These are phyloP conservation scores for Hortiboletus campestris DNA, from an alignment of 768 basidiomycete genomes.

Conservation along the genomic window DNA sequence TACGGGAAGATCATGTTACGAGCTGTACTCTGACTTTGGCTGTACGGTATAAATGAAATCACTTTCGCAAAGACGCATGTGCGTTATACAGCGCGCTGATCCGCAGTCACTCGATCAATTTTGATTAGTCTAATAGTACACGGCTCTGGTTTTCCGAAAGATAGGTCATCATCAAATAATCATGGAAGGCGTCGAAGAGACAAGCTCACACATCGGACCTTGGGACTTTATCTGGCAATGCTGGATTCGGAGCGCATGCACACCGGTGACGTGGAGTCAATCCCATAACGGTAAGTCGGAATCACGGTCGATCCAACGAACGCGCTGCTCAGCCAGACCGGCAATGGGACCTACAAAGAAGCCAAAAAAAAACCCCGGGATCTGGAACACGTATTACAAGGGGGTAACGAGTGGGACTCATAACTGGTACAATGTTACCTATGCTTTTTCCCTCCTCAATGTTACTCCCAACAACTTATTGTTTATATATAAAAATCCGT, in stretches of 20 bases:
- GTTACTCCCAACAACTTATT: conserved; percentile 1
- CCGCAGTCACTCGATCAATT: not conserved
- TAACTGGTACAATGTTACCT: conserved; percentile 26
- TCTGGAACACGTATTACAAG: conserved; percentile 20
- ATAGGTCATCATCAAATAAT: not conserved
- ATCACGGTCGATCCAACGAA: too few species aligned
- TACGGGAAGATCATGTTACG: not conserved
- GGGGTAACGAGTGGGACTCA: conserved; percentile 22
- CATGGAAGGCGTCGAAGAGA: not conserved
- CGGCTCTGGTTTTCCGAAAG: not conserved
- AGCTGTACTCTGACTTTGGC: not conserved
- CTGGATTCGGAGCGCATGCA: not conserved
- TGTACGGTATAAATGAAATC: not conserved
- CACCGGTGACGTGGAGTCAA: too few species aligned
- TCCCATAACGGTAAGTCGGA: too few species aligned
- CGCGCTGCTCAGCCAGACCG: too few species aligned
- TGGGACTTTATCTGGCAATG: not conserved
- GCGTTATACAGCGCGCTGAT: not conserved
- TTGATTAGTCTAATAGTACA: not conserved
- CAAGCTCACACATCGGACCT: not conserved
- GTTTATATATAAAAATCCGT: conserved; percentile 9
- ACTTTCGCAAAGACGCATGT: not conserved
- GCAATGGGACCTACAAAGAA: not conserved
- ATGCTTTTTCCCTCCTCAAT: not conserved
- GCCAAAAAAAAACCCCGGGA: not conserved